Base-by-base conservation (phyloP, 495 filamentous ascomycete species). In the Penicillium cosmopolitanum region DNA sequence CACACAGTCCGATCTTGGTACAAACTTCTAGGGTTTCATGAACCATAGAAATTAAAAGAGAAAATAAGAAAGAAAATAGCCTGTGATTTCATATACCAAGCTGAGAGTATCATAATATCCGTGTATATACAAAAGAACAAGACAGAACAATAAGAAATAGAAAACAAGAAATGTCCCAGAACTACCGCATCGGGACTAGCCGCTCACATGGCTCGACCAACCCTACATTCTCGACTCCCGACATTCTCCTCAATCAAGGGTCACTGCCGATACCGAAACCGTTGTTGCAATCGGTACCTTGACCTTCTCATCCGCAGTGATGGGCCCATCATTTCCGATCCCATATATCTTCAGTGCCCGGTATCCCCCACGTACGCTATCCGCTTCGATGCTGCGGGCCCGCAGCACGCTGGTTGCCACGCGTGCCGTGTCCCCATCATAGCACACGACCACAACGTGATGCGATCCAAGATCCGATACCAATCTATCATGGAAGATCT, bases 371-470 rank as follows among this genome's bases (percentile, higher is more conserved):
- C 73, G 68, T 31, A 84, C 64, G 58, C 79, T 83, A 18, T 79
- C 79, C 3, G 80, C 82, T 60, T 81, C 75, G 31, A 81, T 63
- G 0, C 77, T 78, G 56, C 79, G 78, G 3, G 79, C 80, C 43
- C 82, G 72, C 46, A 85, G 68, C 31, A 82, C 77, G 57, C 78
- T 80, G 12, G 81, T 79, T n/a, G 78, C 82, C 33, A 85, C 71
- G 34, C 80, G 72, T 28, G 80, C 78, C 16, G 78, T 80, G 47
- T 85, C 80, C 7, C 83, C 83, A 55, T 82, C 73, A 47, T 83
- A 80, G 58, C 82, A 84, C 34, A 84, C 70, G 9, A 85, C 62
- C 53, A 84, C 61, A 50, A 84, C 71, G 52, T 66, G 71, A 44
- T 73, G 68, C 9, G 60, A 46, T 19, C 71, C 50, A 16, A 78